Evolutionary conservation across 306 rosid species (phyloP).

Genomic region (Mucuna pruriens): DNA sequence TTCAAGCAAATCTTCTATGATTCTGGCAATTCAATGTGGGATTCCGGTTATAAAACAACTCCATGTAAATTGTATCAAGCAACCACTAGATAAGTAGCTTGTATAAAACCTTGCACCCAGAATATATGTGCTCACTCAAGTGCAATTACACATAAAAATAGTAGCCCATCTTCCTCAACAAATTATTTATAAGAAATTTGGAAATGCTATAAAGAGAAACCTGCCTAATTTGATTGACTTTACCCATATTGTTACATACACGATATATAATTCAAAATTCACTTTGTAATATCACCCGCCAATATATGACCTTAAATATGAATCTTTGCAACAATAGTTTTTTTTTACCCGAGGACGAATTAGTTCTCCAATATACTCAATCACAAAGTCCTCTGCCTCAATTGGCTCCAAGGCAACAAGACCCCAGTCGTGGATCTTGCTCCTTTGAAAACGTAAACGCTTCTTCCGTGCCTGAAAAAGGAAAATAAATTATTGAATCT

Average conservation of each 20-base stretch:
- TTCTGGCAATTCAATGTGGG: not conserved
- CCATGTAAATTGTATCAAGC: not conserved
- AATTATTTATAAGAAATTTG: conserved; percentile 1
- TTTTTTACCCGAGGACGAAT: conserved; percentile 88
- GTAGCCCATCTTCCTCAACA: not conserved
- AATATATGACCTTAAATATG: conserved; percentile 17
- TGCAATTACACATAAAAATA: conserved; percentile 20
- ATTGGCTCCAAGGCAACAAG: conserved; percentile 93
- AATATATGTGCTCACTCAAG: not conserved
- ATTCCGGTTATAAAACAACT: not conserved
- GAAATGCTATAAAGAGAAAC: not conserved
- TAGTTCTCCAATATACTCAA: conserved; percentile 93
- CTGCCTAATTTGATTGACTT: conserved; percentile 15
- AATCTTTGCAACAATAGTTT: not conserved
- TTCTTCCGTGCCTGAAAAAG: conserved; percentile 86
- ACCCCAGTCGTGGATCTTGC: conserved; percentile 99
- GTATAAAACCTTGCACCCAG: conserved; percentile 4
- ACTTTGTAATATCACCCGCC: not conserved
- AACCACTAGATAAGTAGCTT: conserved; percentile 5
- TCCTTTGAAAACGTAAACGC: conserved; percentile 78
- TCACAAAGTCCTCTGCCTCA: conserved; percentile 96
- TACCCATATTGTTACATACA: not conserved
- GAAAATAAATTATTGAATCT: conserved; percentile 24
- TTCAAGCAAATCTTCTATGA: not conserved
- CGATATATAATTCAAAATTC: conserved; percentile 14